Evolutionary conservation across 768 basidiomycete genomes (phyloP).

Genomic region (Calvatia gigantea): DNA sequence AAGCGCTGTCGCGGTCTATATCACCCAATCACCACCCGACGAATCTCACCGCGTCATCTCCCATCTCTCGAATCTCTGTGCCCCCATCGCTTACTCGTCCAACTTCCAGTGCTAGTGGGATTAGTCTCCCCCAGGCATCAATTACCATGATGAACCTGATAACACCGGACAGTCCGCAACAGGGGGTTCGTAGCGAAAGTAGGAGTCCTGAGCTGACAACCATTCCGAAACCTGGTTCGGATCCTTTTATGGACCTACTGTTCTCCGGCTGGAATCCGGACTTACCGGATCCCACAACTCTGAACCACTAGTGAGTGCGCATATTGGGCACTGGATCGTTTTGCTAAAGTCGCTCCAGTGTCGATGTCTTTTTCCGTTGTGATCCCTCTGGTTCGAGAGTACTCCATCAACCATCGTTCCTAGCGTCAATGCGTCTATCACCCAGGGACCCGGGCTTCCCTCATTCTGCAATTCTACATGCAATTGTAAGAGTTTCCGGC

Average conservation of each 20-base stretch:
- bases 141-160: slow-evolving; percentile 40
- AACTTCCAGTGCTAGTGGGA: slow-evolving; percentile 28
- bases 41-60: slow-evolving; percentile 18
- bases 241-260: slow-evolving; percentile 62
- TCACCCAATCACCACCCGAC: slow-evolving; percentile 29
- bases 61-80: slow-evolving; percentile 16
- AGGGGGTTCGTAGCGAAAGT: slow-evolving; percentile 39
- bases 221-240: slow-evolving; percentile 36
- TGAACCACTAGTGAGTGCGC: slow-evolving; percentile 71
- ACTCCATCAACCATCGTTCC: slow-evolving; percentile 76
- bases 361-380: slow-evolving; percentile 85
- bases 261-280: slow-evolving; percentile 85
- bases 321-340: slow-evolving; percentile 8
- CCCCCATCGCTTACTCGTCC: slow-evolving; percentile 20
- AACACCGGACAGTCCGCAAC: slow-evolving; percentile 32
- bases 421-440: slow-evolving; percentile 74
- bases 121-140: slow-evolving; percentile 43
- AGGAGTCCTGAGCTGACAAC: slow-evolving; percentile 49
- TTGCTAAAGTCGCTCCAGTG: slow-evolving; percentile 36
- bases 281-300: slow-evolving; percentile 67
- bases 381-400: slow-evolving; percentile 87
- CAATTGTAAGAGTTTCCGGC: slow-evolving; percentile 60
- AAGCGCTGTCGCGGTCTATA: slow-evolving; percentile 32
- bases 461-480: slow-evolving; percentile 86
- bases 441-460: slow-evolving; percentile 84